Conservation (phyloP, 2,329 filamentous ascomycete genomes). For the Magnaporthiopsis rhizophila region DNA sequence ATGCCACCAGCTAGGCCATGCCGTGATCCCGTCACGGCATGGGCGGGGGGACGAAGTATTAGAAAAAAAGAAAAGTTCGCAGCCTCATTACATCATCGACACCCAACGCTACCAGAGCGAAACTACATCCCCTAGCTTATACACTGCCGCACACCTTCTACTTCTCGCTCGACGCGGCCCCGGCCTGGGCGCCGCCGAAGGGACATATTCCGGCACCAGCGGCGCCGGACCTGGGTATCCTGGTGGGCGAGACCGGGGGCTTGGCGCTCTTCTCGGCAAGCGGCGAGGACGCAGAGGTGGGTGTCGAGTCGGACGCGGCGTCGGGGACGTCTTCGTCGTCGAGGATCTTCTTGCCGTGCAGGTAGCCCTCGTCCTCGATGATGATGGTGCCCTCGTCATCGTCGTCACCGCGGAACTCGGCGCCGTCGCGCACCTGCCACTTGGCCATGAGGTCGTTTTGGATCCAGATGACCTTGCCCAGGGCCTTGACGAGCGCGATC, state of each 20-base stretch:
- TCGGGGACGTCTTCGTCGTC: slow-evolving; percentile 27
- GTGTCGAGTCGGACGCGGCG: slow-evolving; percentile 8
- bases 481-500: slow-evolving; percentile 64
- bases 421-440: slow-evolving; percentile 66
- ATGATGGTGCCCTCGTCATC: slow-evolving; percentile 28
- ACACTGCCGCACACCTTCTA: not conserved
- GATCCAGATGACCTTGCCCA: slow-evolving; percentile 80
- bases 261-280: too few relatives aligned
- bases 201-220: not conserved
- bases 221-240: slow-evolving; percentile 2
- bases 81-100: not conserved
- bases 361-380: slow-evolving; percentile 52
- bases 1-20: not conserved
- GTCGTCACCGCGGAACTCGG: slow-evolving; percentile 43
- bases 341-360: slow-evolving; percentile 55
- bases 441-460: slow-evolving; percentile 83
- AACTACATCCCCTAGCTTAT: not conserved
- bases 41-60: not conserved
- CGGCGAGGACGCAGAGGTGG: slow-evolving; percentile 1
- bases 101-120: not conserved
- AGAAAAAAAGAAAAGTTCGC: not conserved
- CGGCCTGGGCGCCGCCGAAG: not conserved
- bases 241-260: not conserved
- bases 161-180: not conserved
- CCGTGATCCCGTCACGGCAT: not conserved